A percentile compares a stretch with the other conserved stretches of the same genome.
Evolutionary conservation across 1,284 basidiomycete genomes (phyloP).

Genomic region (Hemileia vastatrix): DNA sequence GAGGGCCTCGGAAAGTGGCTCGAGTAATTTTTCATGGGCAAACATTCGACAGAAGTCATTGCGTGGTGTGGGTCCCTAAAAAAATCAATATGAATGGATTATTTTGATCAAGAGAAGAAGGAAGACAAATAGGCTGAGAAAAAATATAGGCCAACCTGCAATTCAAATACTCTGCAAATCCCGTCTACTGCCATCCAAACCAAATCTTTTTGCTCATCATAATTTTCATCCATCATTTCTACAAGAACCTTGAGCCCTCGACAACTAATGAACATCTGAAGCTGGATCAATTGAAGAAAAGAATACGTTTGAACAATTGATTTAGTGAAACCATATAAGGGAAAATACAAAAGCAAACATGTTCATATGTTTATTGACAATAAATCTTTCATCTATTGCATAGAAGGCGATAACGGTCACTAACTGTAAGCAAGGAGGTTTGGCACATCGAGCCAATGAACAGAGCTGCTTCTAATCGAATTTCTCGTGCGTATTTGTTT

Average conservation of each 20-base stretch:
- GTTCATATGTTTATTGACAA: not conserved
- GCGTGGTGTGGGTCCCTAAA: conserved; percentile 84
- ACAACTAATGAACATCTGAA: conserved; percentile 97
- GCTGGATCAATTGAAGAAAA: conserved; percentile 21
- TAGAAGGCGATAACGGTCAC: no score
- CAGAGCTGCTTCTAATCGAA: conserved; percentile 84
- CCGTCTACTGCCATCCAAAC: conserved; percentile 88
- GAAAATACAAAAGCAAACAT: not conserved
- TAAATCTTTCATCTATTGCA: no score
- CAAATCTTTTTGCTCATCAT: conserved; percentile 73
- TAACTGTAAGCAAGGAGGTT: conserved; percentile 69
- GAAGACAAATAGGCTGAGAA: no score
- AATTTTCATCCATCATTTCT: conserved; percentile 91
- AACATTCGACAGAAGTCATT: conserved; percentile 99
- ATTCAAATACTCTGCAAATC: conserved; percentile 86
- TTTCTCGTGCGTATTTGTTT: conserved; percentile 85
- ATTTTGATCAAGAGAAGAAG: not conserved
- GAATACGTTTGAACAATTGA: not conserved
- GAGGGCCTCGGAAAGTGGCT: conserved; percentile 80
- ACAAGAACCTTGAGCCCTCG: conserved; percentile 87
- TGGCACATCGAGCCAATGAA: conserved; percentile 88
- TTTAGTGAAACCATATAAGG: not conserved
- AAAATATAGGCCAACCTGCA: no score
- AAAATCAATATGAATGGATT: not conserved
- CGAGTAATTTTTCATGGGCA: conserved; percentile 83